Evolutionary conservation across 345 rosid genomes (phyloP), one percentile per base, ranked within the genome.

Genomic region (Eucalyptus victrix): DNA sequence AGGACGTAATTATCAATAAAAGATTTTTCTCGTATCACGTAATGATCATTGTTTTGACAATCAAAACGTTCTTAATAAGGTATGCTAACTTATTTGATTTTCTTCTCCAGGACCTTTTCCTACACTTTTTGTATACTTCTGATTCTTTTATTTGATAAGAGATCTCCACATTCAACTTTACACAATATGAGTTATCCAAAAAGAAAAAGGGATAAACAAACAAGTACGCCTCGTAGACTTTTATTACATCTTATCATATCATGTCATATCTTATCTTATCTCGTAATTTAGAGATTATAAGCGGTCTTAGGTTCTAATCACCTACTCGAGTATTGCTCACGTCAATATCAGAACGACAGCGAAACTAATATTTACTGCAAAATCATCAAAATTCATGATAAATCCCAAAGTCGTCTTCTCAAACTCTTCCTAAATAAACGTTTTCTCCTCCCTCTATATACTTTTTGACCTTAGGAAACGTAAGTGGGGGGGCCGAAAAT

Each of bases 221-320:
- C 24, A 21, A 76, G 5, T 2, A 76, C 15, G 5, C 6, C 5
- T 0, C 2, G 5, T 21, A 6, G 3, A 6, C 5, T 21, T 40
- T 76, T 76, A 53, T 53, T 53, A 53, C 58, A 53, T 53, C 7
- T 34, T 21, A 3, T 72, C 3, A 34, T 21, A 72, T 72, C 14
- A 2, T 2, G 2, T 40, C 9, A 11, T 23, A 40, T 37, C 28
- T 2, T 6, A 40, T 76, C 30, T 37, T 37, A 21, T 37, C 9
- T 0, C 42, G 3, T 12, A 76, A 40, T 76, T 2, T 21, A 6
- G 4, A 40, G 0, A 40, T 9, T 11, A 40, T 1, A 6, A 40
- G 3, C 2, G 1, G 5, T 76, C 5, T 40, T 76, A 40, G 0
- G 0, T 37, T 40, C 44, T 10, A 5, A 10, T 37, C 81, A 6